Base-by-base conservation (phyloP, 495 filamentous ascomycete genomes). In the Acidiella bohemica region DNA sequence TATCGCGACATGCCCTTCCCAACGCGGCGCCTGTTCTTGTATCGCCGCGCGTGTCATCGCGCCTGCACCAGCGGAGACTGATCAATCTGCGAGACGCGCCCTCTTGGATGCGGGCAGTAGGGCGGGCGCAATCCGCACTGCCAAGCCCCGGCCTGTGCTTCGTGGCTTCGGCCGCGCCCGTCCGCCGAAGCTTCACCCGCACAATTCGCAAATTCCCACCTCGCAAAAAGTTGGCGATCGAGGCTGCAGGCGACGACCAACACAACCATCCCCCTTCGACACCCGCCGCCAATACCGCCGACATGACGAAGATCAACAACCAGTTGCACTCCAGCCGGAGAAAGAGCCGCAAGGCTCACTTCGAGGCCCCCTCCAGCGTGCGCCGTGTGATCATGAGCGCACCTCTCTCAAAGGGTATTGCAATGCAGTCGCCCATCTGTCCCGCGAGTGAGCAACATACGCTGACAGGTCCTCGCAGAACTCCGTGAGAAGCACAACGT, bases 321-420 rank as follows among this genome's bases (percentile, higher is more conserved):
- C 54, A 65, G 37, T 59, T 85, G 60, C 66, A 75, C 66, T 84
- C 81, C 65, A 93, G 84, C 58, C 79, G 90, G 67, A 75, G 87
- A 64, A 99, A 99, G 81, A 84, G 82, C 63, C 83, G 90, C 68
- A 92, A 92, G 75, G 84, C 82, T 51, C 88, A 99, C 73, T 96
- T 93, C 78, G 65, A 65, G 48, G 90, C 90, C 46, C 85, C 86
- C 36, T 93, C 84, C 60, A 81, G 78, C 68, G 75, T 82, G 58
- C 87, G 92, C 63, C 81, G 90, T 55, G 70, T 78, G 51, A 85
- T 87, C 68, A 92, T 99, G 83, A 82, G 75, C 68, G 90, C 90
- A 36, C 81, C 83, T 43, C 75, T 97, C 44, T 82, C 75, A 73
- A 93, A 90, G 68, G 47, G 47, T 51, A 51, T 21, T 13, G 11